Conservation (phyloP, 805 yeast species). For the Helenozyma baotianmanensis region DNA sequence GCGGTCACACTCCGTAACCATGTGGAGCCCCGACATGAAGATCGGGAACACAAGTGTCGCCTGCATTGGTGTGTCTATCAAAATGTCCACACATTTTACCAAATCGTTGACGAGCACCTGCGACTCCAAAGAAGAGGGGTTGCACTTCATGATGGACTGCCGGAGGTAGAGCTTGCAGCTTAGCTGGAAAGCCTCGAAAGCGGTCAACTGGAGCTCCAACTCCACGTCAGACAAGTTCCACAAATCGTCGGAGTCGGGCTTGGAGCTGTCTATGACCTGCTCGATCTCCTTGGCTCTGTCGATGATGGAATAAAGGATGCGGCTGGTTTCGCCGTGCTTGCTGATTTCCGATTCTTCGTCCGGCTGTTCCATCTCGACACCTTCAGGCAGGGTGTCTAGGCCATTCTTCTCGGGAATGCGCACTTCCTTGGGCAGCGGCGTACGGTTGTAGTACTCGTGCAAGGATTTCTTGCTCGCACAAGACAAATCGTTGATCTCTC, state of each 20-base stretch:
- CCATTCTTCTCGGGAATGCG: not conserved
- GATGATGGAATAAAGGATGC: slow-evolving; percentile 22
- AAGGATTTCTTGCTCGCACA: slow-evolving; percentile 42
- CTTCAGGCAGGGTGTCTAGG: no score
- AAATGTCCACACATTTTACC: slow-evolving; percentile 51
- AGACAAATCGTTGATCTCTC: slow-evolving; percentile 61
- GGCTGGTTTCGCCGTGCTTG: slow-evolving; percentile 19
- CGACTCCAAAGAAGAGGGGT: slow-evolving; percentile 60
- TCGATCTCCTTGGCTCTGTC: slow-evolving; percentile 41
- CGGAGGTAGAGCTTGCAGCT: slow-evolving; percentile 64
- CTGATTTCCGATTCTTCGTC: slow-evolving; percentile 21
- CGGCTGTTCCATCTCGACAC: slow-evolving; percentile 3
- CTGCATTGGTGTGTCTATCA: slow-evolving; percentile 64
- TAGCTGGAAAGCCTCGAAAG: slow-evolving; percentile 68
- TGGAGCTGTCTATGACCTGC: slow-evolving; percentile 41
- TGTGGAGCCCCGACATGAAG: slow-evolving; percentile 72
- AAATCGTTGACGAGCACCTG: slow-evolving; percentile 55
- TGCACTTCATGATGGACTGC: slow-evolving; percentile 57
- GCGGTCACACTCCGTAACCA: slow-evolving; percentile 50
- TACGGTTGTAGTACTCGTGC: slow-evolving; percentile 8
- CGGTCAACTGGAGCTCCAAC: slow-evolving; percentile 59
- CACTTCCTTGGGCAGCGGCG: not conserved
- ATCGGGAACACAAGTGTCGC: slow-evolving; percentile 72
- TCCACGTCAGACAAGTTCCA: slow-evolving; percentile 41
- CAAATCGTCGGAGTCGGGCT: slow-evolving; percentile 51